These are phyloP conservation scores for Paecilomyces sp. DNA, from an alignment of 2,329 filamentous ascomycete species.

Conservation along the genomic window DNA sequence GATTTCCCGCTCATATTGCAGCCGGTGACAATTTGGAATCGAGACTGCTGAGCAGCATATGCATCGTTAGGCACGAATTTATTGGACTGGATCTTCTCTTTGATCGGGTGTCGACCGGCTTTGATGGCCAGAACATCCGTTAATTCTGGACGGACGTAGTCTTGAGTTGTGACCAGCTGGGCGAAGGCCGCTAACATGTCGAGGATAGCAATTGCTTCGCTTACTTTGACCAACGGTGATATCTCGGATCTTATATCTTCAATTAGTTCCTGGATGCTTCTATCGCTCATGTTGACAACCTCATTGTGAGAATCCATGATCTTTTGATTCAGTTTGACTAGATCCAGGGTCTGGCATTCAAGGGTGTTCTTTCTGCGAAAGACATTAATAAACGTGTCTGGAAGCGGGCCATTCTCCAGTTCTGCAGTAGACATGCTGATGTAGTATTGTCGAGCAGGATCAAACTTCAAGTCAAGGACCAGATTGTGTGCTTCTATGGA, in stretches of 20 bases:
- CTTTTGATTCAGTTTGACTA: conserved; percentile 73
- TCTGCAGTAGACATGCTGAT: conserved; percentile 59
- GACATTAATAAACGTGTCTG: conserved; percentile 69
- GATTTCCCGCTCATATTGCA: conserved; percentile 99
- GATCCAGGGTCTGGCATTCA: conserved; percentile 78
- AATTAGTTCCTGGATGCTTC: conserved; percentile 65
- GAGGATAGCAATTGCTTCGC: conserved; percentile 76
- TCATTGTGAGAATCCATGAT: conserved; percentile 78
- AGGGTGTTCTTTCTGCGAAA: conserved; percentile 65
- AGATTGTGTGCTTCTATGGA: conserved; percentile 51
- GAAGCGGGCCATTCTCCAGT: conserved; percentile 53
- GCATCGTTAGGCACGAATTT: conserved; percentile 85
- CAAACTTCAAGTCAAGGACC: conserved; percentile 63
- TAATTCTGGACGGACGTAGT: conserved; percentile 64
- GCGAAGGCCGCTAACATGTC: conserved; percentile 80
- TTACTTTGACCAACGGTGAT: conserved; percentile 70
- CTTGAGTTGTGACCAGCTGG: conserved; percentile 60
- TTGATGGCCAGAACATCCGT: conserved; percentile 64
- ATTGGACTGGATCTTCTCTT: conserved; percentile 62
- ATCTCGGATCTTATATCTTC: conserved; percentile 64
- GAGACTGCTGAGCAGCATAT: conserved; percentile 69
- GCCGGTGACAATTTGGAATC: conserved; percentile 90
- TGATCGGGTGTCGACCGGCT: conserved; percentile 68
- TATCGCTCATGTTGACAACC: conserved; percentile 74
- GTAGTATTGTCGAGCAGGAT: conserved; percentile 72